These are phyloP conservation scores for Circinella minor DNA, from an alignment of 371 early-diverging fungal genomes.

Conservation along the genomic window DNA sequence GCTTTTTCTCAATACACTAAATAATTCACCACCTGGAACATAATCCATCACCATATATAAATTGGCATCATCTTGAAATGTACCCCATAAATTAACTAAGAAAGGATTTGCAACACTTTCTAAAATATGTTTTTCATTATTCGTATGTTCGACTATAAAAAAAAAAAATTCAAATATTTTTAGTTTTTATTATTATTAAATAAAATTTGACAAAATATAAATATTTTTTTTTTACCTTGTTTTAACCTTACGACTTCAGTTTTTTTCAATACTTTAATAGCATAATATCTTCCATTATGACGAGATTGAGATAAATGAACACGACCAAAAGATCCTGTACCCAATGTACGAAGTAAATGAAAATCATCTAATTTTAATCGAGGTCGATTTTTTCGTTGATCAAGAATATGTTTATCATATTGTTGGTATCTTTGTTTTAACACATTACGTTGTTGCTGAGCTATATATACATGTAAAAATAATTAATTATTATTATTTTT, in stretches of 20 bases:
- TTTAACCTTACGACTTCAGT: slow-evolving; percentile 92
- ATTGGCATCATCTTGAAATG: slow-evolving; percentile 88
- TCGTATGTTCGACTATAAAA: slow-evolving; percentile 95
- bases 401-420: slow-evolving; percentile 40
- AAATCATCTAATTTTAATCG: slow-evolving; percentile 73
- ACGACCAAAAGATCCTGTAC: slow-evolving; percentile 99
- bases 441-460: slow-evolving; percentile 18
- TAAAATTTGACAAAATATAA: no score
- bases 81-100: slow-evolving; percentile 87
- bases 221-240: no score
- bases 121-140: slow-evolving; percentile 95
- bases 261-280: slow-evolving; percentile 97
- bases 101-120: slow-evolving; percentile 90
- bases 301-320: slow-evolving; percentile 90
- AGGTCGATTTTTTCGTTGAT: slow-evolving; percentile 45
- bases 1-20: slow-evolving; percentile 77
- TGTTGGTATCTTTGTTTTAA: slow-evolving; percentile 28
- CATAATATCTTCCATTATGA: slow-evolving; percentile 83
- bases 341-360: slow-evolving; percentile 79
- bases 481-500: no score
- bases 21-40: slow-evolving; percentile 94
- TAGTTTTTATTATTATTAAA: no score
- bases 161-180: no score
- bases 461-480: not conserved
- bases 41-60: slow-evolving; percentile 98